These are phyloP conservation scores for Epipyxis sp. DNA, from an alignment of 108 stramenopile species.

Conservation along the genomic window DNA sequence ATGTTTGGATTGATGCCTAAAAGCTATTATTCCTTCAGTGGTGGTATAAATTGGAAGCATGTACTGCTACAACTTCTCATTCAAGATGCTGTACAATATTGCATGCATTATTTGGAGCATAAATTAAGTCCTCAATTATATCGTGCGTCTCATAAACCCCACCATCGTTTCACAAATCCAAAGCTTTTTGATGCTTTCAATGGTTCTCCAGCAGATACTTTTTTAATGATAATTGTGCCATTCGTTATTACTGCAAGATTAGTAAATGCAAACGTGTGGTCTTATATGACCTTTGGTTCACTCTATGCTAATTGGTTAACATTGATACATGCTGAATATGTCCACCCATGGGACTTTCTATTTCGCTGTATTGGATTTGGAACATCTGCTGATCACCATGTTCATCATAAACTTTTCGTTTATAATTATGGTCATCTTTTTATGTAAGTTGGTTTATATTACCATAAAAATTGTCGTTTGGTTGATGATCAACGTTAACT, in stretches of 20 bases:
- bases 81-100: slow-evolving; percentile 78
- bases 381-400: slow-evolving; percentile 84
- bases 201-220: slow-evolving; percentile 75
- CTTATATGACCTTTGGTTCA: slow-evolving; percentile 88
- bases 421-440: slow-evolving; percentile 91
- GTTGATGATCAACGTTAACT: not conserved
- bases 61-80: slow-evolving; percentile 65
- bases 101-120: slow-evolving; percentile 79
- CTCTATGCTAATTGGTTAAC: slow-evolving; percentile 80
- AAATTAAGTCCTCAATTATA: slow-evolving; percentile 66
- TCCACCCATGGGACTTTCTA: slow-evolving; percentile 68
- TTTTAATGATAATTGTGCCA: slow-evolving; percentile 81
- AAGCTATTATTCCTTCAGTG: slow-evolving; percentile 75
- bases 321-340: slow-evolving; percentile 78
- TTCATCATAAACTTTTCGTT: slow-evolving; percentile 90
- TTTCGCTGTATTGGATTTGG: slow-evolving; percentile 75
- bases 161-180: slow-evolving; percentile 88
- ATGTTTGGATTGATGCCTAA: slow-evolving; percentile 73
- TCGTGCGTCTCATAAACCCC: slow-evolving; percentile 81
- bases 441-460: slow-evolving; percentile 42
- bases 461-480: not conserved
- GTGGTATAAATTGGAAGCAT: slow-evolving; percentile 67
- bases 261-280: slow-evolving; percentile 78
- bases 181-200: slow-evolving; percentile 90
- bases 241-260: slow-evolving; percentile 73